These are phyloP conservation scores for Boletus sensibilis DNA, from an alignment of 768 basidiomycete genomes.

Conservation along the genomic window DNA sequence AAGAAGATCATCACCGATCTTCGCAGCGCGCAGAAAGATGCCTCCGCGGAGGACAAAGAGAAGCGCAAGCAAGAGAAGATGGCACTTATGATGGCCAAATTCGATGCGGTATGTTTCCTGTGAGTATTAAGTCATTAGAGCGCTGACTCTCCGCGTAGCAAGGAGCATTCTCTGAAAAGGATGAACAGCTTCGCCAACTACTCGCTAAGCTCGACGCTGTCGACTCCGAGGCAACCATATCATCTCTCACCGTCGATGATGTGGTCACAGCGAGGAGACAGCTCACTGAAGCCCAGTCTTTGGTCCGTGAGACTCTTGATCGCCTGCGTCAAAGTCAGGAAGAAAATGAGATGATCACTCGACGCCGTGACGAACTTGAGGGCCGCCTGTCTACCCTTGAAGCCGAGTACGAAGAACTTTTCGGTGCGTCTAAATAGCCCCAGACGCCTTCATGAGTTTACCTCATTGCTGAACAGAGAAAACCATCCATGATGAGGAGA, in stretches of 20 bases:
- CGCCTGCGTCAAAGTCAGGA: constrained; percentile 87
- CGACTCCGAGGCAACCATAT: constrained; percentile 56
- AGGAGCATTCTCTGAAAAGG: constrained; percentile 94
- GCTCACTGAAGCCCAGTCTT: constrained; percentile 81
- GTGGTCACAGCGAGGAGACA: constrained; percentile 81
- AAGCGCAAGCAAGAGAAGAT: constrained; percentile 99
- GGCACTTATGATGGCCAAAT: constrained; percentile 99
- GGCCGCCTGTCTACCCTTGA: constrained; percentile 76
- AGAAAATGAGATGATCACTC: constrained; percentile 81
- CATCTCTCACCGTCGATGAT: constrained; percentile 70
- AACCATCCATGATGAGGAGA: constrained; percentile 86
- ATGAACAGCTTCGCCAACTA: constrained; percentile 85
- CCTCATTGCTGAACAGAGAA: constrained; percentile 59
- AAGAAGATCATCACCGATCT: constrained; percentile 75
- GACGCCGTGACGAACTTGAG: constrained; percentile 88
- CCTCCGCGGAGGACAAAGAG: constrained; percentile 94
- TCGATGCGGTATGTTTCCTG: constrained; percentile 73
- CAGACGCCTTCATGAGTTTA: constrained; percentile 2
- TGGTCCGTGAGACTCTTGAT: constrained; percentile 87
- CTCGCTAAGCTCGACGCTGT: constrained; percentile 82
- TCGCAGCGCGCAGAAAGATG: constrained; percentile 79
- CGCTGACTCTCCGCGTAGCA: constrained; percentile 47
- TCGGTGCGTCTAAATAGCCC: constrained; percentile 57
- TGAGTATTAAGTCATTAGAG: background rate
- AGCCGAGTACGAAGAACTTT: constrained; percentile 93